Conservation (phyloP, 2,329 filamentous ascomycete species). For the Dactylella cylindrospora region DNA sequence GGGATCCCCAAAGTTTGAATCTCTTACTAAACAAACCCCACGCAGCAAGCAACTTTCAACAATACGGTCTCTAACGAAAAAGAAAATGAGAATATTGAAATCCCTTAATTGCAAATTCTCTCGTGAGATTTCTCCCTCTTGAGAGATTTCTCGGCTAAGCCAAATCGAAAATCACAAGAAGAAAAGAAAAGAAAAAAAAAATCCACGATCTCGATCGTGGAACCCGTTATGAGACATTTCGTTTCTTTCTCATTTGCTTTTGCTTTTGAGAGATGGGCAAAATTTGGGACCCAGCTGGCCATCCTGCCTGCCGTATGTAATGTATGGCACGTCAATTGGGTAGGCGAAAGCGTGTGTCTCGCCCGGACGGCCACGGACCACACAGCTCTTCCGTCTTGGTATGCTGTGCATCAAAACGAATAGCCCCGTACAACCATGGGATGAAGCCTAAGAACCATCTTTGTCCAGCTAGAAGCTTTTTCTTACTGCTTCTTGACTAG, state of each 20-base stretch:
- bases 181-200: too few species aligned
- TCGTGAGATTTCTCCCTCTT: slow-evolving; percentile 41
- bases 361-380: slow-evolving; percentile 37
- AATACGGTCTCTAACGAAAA: background rate
- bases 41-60: slow-evolving; percentile 1
- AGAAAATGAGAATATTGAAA: background rate
- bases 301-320: slow-evolving; percentile 28
- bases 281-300: background rate
- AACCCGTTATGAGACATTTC: slow-evolving; percentile 44
- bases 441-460: too few species aligned
- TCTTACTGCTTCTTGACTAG: too few species aligned
- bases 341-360: slow-evolving; percentile 23
- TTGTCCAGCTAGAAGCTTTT: slow-evolving; percentile 10
- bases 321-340: slow-evolving; percentile 36
- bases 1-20: too few species aligned
- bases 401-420: slow-evolving; percentile 27
- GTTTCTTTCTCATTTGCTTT: slow-evolving; percentile 21
- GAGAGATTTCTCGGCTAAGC: slow-evolving; percentile 30
- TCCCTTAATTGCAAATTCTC: slow-evolving; percentile 30
- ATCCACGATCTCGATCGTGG: slow-evolving; percentile 40
- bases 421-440: slow-evolving; percentile 28
- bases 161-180: slow-evolving; percentile 19
- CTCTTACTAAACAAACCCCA: slow-evolving; percentile 41
- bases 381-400: slow-evolving; percentile 35
- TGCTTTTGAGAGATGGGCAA: background rate